Evolutionary conservation across 208 protist species (phyloP), one percentile per base, ranked within the genome.

Genomic region (Wallacemonas sp.): DNA sequence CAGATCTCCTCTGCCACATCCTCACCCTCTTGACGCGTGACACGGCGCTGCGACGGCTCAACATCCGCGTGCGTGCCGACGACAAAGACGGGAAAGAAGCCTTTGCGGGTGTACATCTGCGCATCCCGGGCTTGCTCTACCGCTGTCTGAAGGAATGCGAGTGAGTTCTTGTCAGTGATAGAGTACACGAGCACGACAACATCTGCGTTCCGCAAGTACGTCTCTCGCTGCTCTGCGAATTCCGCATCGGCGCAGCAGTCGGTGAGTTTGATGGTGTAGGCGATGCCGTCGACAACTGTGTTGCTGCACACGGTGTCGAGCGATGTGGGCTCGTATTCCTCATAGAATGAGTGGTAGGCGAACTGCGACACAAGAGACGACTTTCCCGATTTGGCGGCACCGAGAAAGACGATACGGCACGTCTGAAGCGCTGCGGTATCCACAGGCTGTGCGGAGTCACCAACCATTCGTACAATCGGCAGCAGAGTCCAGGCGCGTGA

Each of bases 181-280:
- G 80, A 86, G 73, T 89, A 93, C n/a, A 93, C 71, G 53, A 93
- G 60, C 1, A 93, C 26, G 14, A 88, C 55, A 1, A 79, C 66
- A 47, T 85, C 72, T 24, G 83, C 86, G 33, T 56, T 77, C 4
- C 70, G 42, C 22, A 93, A 46, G 56, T 93, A 89, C 11, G 80
- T 62, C 4, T 74, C 66, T 15, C 83, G 82, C 55, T 90, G 82
- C 27, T 71, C 47, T 9, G 28, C 51, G 55, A 88, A 93, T 41
- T 53, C 70, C 21, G 60, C 60, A 21, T 75, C 68, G 31, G 73
- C 78, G 54, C 71, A 79, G 72, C 66, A 80, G 68, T 93, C 87
- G 12, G 77, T 80, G 28, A 90, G 46, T 42, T 82, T 67, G 6
- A 93, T 33, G 11, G 38, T 51, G 49, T 86, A 83, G 11, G 34